Conservation (phyloP, 345 rosid species). For the Stellera chamaejasme region DNA sequence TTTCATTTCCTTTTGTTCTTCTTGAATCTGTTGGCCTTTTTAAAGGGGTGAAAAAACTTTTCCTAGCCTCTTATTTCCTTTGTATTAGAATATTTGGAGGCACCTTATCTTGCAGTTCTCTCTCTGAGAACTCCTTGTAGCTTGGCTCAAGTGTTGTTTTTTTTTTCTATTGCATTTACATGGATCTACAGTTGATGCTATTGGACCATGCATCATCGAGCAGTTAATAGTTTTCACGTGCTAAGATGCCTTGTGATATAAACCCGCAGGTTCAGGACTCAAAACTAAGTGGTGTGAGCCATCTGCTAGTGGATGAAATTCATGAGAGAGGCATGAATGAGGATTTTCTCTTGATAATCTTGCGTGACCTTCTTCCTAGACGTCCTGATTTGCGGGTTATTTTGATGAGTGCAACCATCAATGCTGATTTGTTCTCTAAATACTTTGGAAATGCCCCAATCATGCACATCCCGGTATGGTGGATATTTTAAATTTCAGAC, state of each 20-base stretch:
- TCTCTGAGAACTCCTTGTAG: slow-evolving; percentile 1
- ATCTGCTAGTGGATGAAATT: slow-evolving; percentile 95
- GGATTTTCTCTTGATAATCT: slow-evolving; percentile 81
- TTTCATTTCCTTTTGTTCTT: no score
- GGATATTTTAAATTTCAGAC: slow-evolving; percentile 3
- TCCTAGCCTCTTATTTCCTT: no score
- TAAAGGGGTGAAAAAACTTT: no score
- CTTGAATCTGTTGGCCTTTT: no score
- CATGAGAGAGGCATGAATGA: slow-evolving; percentile 99
- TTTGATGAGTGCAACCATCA: slow-evolving; percentile 95
- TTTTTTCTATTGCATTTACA: background rate
- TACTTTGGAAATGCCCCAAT: slow-evolving; percentile 75
- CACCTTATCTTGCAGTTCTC: background rate
- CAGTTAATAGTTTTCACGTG: background rate
- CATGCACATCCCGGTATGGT: slow-evolving; percentile 73
- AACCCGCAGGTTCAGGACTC: slow-evolving; percentile 80
- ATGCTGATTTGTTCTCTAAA: slow-evolving; percentile 86
- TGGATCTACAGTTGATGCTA: background rate
- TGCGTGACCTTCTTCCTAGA: slow-evolving; percentile 83
- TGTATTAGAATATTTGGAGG: no score
- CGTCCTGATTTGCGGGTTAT: slow-evolving; percentile 82
- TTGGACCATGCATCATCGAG: background rate
- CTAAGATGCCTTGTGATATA: slow-evolving; percentile 11
- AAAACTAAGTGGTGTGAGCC: slow-evolving; percentile 65
- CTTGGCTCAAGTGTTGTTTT: background rate